Base-by-base conservation (phyloP, 805 yeast genomes). In the Vanderwaltozyma tropicalis region DNA sequence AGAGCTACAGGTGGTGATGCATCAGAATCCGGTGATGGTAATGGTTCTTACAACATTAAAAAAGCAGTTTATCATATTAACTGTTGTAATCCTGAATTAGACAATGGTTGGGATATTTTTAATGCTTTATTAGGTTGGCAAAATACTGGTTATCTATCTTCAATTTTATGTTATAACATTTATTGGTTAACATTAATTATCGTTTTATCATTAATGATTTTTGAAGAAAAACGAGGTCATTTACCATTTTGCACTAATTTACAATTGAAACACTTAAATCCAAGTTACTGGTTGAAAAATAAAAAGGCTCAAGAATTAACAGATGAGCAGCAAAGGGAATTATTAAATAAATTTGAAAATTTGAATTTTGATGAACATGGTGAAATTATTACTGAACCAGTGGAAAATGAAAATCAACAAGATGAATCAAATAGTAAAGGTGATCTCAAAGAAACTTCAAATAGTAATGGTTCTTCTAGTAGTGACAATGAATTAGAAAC, bases 81-180 rank as follows among this genome's bases (percentile, higher is more conserved):
- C 72, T 89, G 96, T 67, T 89, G 97, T 69, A 87, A 87, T 64
- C 96, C 96, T 32, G 88, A 81, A 62, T 68, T 71, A 41, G 89
- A 81, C 63, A 78, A 80, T 50, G 97, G 96, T 67, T 89, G 97
- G 97, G 95, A 87, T 73, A 78, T 89, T 44, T 89, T 89, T 72
- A 89, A 89, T 57, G 85, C 96, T 20, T 62, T 89, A 40, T 68
- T 89, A 46, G 98, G 97, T 45, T 89, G 98, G 98, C 95, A 87
- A 67, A 89, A 89, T 65, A 75, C 95, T 38, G 97, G 96, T 42
- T 86, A 95, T 47, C 74, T 84, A 58, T 95, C 96, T 40, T 85
- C 96, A 5, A 88, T 89, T 42, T 66, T 89, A 38, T 75, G 88
- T 34, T 89, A 89, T 70, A 87, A 86, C 66, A 47, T 80, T 45